Evolutionary conservation across 169 alveolate species (phyloP).

Genomic region (Cardiosporidium cionae): DNA sequence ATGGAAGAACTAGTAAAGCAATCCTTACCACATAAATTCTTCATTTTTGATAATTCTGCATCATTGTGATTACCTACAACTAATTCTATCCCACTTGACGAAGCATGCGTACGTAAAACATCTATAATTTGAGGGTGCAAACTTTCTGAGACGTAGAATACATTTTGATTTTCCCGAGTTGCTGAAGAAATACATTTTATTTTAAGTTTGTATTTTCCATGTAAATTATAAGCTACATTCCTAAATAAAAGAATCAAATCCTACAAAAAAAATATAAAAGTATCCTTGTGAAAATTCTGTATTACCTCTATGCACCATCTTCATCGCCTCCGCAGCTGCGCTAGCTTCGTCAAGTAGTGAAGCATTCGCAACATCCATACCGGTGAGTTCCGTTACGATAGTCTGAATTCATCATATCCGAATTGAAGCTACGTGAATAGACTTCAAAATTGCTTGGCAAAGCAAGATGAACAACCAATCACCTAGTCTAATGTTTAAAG

Average conservation of each 20-base stretch:
- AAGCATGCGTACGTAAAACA: slow-evolving; percentile 61
- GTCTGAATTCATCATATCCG: slow-evolving; percentile 45
- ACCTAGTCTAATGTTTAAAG: no score
- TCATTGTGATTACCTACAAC: slow-evolving; percentile 52
- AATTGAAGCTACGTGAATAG: not conserved
- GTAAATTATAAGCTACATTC: no score
- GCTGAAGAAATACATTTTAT: not conserved
- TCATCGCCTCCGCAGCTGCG: slow-evolving; percentile 79
- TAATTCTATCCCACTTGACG: slow-evolving; percentile 52
- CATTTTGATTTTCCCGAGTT: slow-evolving; percentile 40
- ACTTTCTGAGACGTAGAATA: slow-evolving; percentile 46
- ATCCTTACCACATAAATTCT: no score
- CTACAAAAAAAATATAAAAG: no score
- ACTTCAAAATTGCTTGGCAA: not conserved
- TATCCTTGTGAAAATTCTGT: no score
- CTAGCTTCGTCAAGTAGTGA: slow-evolving; percentile 74
- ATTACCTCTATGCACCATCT: slow-evolving; percentile 47
- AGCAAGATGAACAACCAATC: no score
- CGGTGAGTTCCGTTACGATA: slow-evolving; percentile 66
- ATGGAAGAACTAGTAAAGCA: no score
- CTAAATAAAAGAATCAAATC: no score
- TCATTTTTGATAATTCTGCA: slow-evolving; percentile 42
- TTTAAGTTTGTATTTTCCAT: no score
- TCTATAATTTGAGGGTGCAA: slow-evolving; percentile 63
- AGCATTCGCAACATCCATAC: slow-evolving; percentile 67